Conservation (phyloP, 1,284 basidiomycete genomes). For the Moesziomyces globuligerus region DNA sequence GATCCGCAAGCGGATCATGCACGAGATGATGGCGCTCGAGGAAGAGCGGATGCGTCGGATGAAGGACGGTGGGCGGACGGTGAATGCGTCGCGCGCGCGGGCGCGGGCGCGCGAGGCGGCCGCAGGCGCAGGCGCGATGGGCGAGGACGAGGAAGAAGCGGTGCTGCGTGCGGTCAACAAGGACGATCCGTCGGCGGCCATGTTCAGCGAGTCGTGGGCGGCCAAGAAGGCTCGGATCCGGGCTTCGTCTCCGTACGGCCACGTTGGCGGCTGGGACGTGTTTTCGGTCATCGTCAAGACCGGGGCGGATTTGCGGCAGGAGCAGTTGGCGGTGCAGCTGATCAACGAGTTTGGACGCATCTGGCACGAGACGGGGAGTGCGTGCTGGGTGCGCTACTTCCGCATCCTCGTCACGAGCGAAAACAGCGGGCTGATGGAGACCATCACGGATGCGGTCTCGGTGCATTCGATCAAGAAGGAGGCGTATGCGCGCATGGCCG, state of each 20-base stretch:
- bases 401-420: conserved; percentile 94
- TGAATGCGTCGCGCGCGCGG: conserved; percentile 24
- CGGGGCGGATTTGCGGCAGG: conserved; percentile 94
- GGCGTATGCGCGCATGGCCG: conserved; percentile 87
- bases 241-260: conserved; percentile 91
- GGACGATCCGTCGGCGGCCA: conserved; percentile 87
- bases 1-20: conserved; percentile 96
- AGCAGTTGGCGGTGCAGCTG: conserved; percentile 94
- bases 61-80: conserved; percentile 72
- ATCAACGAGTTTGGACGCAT: conserved; percentile 92
- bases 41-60: conserved; percentile 96
- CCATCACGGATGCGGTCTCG: conserved; percentile 87
- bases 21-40: conserved; percentile 96
- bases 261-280: conserved; percentile 82
- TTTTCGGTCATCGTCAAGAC: conserved; percentile 99
- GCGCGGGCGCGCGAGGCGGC: conserved; percentile 8
- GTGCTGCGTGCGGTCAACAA: conserved; percentile 93
- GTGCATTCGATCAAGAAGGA: conserved; percentile 99
- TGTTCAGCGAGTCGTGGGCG: conserved; percentile 95
- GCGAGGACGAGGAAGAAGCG: conserved; percentile 72
- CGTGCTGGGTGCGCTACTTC: conserved; percentile 69
- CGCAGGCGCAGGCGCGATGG: conserved; percentile 83
- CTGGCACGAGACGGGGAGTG: conserved; percentile 77
- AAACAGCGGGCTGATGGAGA: conserved; percentile 78
- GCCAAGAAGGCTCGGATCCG: conserved; percentile 95